Evolutionary conservation across 106 monocot genomes (phyloP).

Genomic region (Hemerocallis citrina): DNA sequence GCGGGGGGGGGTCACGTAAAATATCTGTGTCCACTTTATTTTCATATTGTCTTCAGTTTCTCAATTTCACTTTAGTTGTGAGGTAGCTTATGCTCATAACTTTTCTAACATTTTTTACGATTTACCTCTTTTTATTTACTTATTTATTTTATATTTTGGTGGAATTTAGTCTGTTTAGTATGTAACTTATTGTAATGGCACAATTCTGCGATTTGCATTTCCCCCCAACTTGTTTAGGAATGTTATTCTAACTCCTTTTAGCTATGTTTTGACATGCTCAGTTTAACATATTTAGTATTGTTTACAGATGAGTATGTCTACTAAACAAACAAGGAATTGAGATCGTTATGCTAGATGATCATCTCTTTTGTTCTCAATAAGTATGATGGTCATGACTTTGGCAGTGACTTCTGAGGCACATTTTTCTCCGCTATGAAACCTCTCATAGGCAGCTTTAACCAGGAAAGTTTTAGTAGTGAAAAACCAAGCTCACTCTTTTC

Average conservation of each 20-base stretch:
- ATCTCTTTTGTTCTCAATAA: slow-evolving; percentile 61
- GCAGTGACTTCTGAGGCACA: slow-evolving; percentile 63
- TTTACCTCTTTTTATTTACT: too few relatives aligned
- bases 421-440: slow-evolving; percentile 81
- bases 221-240: too few relatives aligned
- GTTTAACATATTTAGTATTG: background rate
- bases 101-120: too few relatives aligned
- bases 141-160: background rate
- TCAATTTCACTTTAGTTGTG: too few relatives aligned
- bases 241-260: background rate
- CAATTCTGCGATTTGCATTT: too few relatives aligned
- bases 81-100: too few relatives aligned
- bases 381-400: slow-evolving; percentile 47
- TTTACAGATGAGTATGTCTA: slow-evolving; percentile 23
- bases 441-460: slow-evolving; percentile 61
- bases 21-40: too few relatives aligned
- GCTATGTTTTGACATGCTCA: background rate
- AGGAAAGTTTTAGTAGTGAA: slow-evolving; percentile 82
- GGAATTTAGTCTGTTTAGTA: background rate
- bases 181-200: too few relatives aligned
- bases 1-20: too few relatives aligned
- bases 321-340: slow-evolving; percentile 62
- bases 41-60: too few relatives aligned
- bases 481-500: slow-evolving; percentile 80
- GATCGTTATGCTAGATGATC: slow-evolving; percentile 64